Evolutionary conservation across 2,329 filamentous ascomycete species (phyloP).

Genomic region (Aspergillus candidus): DNA sequence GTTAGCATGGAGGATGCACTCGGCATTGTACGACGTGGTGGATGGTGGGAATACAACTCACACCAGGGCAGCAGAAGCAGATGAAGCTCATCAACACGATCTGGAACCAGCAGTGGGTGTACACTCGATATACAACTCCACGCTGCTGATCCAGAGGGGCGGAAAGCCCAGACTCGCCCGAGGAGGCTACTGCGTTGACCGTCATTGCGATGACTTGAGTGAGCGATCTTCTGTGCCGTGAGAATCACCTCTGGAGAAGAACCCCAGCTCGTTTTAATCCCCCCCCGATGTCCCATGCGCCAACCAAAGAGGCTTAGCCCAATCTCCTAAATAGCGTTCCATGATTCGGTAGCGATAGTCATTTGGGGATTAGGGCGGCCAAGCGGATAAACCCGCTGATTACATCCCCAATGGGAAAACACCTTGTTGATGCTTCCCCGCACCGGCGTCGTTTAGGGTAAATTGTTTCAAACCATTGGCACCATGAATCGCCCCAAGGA

Average conservation of each 20-base stretch:
- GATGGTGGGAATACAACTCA: background rate
- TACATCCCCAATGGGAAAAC: too few species aligned
- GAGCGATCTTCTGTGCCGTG: too few species aligned
- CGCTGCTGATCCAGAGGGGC: background rate
- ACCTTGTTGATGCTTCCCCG: too few species aligned
- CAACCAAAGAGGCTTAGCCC: background rate
- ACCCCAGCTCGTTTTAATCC: too few species aligned
- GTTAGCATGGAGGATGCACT: background rate
- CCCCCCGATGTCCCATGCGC: too few species aligned
- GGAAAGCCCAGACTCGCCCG: constrained; percentile 14
- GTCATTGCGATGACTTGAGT: background rate
- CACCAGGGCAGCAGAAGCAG: constrained; percentile 44
- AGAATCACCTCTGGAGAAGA: too few species aligned
- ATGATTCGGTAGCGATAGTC: constrained; percentile 5
- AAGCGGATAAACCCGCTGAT: too few species aligned
- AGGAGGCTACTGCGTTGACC: background rate
- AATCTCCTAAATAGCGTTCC: background rate
- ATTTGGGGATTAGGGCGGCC: background rate
- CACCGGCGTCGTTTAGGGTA: too few species aligned
- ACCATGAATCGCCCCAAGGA: too few species aligned
- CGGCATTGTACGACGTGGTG: background rate
- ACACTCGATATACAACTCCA: constrained; percentile 23
- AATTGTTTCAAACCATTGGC: too few species aligned
- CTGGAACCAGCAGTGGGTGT: constrained; percentile 44
- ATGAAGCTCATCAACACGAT: constrained; percentile 46